Evolutionary conservation across 345 rosid species (phyloP).

Genomic region (Boechera stricta): DNA sequence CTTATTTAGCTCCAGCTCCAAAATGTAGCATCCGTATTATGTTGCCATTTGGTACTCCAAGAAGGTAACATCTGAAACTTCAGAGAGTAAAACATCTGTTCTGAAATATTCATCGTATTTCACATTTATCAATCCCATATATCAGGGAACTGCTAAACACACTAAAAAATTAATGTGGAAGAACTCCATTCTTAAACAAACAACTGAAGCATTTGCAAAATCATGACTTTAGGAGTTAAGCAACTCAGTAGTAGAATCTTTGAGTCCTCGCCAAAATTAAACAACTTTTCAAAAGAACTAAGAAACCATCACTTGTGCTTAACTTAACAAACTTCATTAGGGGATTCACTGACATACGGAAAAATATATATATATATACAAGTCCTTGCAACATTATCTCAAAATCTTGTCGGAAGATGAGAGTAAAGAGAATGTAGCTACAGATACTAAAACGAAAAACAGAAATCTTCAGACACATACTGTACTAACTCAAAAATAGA

Average conservation of each 20-base stretch:
- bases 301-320: background rate
- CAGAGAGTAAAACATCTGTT: background rate
- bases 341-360: background rate
- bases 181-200: background rate
- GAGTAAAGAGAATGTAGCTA: constrained; percentile 17
- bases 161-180: background rate
- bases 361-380: too few species aligned
- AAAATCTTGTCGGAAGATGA: constrained; percentile 6
- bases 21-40: constrained; percentile 12
- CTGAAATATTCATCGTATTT: constrained; percentile 1
- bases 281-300: background rate
- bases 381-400: background rate
- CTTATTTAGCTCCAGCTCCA: constrained; percentile 11
- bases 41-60: constrained; percentile 15
- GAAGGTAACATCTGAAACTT: constrained; percentile 18
- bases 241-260: constrained; percentile 6
- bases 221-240: constrained; percentile 16
- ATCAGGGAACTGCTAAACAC: constrained; percentile 5
- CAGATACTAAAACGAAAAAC: background rate
- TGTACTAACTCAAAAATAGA: background rate
- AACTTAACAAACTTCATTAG: constrained; percentile 4
- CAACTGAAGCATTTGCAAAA: constrained; percentile 25
- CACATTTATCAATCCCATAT: constrained; percentile 3
- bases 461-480: constrained; percentile 1
- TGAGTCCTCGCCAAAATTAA: background rate